Base-by-base conservation (phyloP, 257 asterid species). In the Solanum acaule region DNA sequence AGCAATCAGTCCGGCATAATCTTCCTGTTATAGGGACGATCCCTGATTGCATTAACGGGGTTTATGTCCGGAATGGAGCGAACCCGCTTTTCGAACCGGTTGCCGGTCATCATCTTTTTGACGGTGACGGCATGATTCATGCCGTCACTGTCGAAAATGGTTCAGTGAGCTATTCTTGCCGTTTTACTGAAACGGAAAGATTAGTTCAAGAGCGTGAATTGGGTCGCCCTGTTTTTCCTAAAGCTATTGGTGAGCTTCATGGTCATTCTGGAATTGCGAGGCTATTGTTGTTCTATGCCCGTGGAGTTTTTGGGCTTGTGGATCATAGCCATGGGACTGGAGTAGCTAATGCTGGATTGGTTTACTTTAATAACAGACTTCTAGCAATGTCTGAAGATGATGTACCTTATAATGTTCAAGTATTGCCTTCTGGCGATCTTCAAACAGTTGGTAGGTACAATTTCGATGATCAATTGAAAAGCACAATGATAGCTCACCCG, bases 121-220 rank as follows among this genome's bases (percentile, higher is more conserved):
- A 94, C 91, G 98, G 98, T 9, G 98, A 94, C 89, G 98, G 98
- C 73, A 94, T 94, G 98, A 72, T 94, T 83, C 98, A 94, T 91
- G 93, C 93, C 75, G 95, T 93, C 16, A 73, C 89, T 9, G 73
- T 93, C 27, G 31, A 63, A 49, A 90, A 92, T 87, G 89, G 90
- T 3, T 86, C 94, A 3, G 98, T 89, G 10, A 90, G 92, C 89
- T 94, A 94, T 87, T 93, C 95, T 6, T 94, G 96, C 67, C 93
- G 98, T 16, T 93, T 91, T 90, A 94, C 98, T 3, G 98, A 93
- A 88, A 94, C 98, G 0, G 79, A 88, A 42, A 46, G 98, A 84
- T 89, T 94, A 63, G 56, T 90, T 87, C 98, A 94, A 38, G 98
- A 94, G 86, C 93, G 95, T 14, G 92, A 87, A 22, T 77, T 93